Conservation (phyloP, 1,139 yeast genomes). For the Pichia cactophila region DNA sequence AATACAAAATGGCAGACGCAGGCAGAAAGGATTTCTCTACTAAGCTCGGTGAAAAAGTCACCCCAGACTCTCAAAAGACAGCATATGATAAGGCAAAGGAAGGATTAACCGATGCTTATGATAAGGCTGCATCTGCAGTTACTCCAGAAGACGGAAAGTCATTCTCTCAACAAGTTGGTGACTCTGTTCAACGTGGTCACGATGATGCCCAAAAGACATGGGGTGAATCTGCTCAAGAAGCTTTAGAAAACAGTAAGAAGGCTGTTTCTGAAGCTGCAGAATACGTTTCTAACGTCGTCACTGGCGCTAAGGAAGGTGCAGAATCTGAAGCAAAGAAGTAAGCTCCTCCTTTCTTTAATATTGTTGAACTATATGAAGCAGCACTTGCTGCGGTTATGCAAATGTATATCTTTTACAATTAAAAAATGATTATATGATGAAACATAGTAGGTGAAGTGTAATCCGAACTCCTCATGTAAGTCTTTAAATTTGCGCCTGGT, state of each 20-base stretch:
- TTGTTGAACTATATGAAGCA: not conserved
- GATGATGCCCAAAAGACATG: constrained; percentile 20
- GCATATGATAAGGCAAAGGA: constrained; percentile 65
- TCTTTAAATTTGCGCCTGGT: not conserved
- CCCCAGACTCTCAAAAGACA: constrained; percentile 68
- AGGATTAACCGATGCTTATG: constrained; percentile 54
- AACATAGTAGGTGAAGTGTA: too few species aligned
- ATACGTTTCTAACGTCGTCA: constrained; percentile 48
- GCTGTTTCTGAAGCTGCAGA: constrained; percentile 51
- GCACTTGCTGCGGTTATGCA: not conserved
- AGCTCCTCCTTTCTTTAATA: not conserved
- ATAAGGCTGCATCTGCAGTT: constrained; percentile 50
- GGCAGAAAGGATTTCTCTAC: constrained; percentile 73
- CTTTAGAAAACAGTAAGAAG: constrained; percentile 55
- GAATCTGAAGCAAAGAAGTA: constrained; percentile 24
- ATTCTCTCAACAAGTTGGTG: constrained; percentile 57
- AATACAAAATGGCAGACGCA: constrained; percentile 52
- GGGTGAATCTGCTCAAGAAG: constrained; percentile 43
- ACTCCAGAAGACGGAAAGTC: constrained; percentile 66
- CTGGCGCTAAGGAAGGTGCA: constrained; percentile 51
- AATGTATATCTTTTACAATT: not conserved
- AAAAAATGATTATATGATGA: not conserved
- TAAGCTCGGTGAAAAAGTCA: constrained; percentile 58
- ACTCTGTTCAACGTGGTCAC: constrained; percentile 31
- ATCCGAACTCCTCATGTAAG: too few species aligned